Conservation (phyloP, 257 asterid species). For the Nicotiana attenuata region DNA sequence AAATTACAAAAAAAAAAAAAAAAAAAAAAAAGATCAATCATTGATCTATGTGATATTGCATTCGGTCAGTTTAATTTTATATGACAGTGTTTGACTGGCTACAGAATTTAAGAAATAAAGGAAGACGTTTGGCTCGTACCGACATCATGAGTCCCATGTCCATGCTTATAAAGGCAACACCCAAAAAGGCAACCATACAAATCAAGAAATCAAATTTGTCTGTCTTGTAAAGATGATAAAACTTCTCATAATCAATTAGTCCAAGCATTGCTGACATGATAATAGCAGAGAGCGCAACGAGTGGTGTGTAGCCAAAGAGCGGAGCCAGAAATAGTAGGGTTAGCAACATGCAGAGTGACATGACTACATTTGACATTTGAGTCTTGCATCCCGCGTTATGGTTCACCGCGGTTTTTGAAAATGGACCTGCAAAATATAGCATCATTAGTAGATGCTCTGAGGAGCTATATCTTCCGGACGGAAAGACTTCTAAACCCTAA, state of each 20-base stretch:
- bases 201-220: conserved; percentile 78
- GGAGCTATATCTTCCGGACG: no score
- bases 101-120: no score
- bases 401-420: conserved; percentile 88
- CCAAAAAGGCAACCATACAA: conserved; percentile 72
- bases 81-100: no score
- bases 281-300: conserved; percentile 74
- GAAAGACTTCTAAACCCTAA: no score
- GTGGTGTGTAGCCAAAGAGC: conserved; percentile 77
- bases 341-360: conserved; percentile 57
- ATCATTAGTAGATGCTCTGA: background rate
- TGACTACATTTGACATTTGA: conserved; percentile 64
- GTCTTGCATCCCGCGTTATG: conserved; percentile 76
- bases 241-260: conserved; percentile 57
- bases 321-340: conserved; percentile 80
- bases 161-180: conserved; percentile 87
- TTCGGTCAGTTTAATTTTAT: no score
- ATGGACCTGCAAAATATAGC: conserved; percentile 51
- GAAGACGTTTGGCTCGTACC: conserved; percentile 19
- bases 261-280: conserved; percentile 93
- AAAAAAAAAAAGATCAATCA: background rate
- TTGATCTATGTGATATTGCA: background rate
- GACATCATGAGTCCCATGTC: conserved; percentile 78
- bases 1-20: background rate
- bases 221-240: conserved; percentile 60